Base-by-base conservation (phyloP, 2,329 filamentous ascomycete species). In the Ceratocystis albifundus region DNA sequence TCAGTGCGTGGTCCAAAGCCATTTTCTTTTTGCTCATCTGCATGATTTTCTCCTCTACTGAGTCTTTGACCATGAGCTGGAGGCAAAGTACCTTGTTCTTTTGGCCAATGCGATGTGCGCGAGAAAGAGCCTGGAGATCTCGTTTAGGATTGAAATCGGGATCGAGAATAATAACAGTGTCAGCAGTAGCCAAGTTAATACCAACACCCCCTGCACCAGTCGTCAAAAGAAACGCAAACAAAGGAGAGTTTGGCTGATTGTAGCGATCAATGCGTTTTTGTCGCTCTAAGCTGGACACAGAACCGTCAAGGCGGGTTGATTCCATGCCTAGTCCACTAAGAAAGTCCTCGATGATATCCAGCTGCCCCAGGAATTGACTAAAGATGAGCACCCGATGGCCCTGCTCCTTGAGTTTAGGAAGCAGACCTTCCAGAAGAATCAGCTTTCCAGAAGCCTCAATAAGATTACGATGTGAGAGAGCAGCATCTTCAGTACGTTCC, bases 131-230 rank as follows among this genome's bases (percentile, higher is more conserved):
- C 74, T 99, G 94, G 50, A 99, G 88, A 72, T 99, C 95, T 75
- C 99, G 94, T 73, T 99, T 94, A 0, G 94, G 94, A 69, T 99
- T 99, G 79, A 96, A 97, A 73, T 99, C 94, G 0, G 90, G 90
- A 71, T 99, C 92, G 70, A 97, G 85, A 70, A 99, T 96, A 70
- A 99, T 96, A 69, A 99, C 95, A 0, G 94, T 99, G 73, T 99
- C 94, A 2, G 94, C 94, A 6, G 92, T 96, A 0, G 94, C 94
- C 66, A 99, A 81, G 73, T 99, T 99, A 78, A 99, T 99, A 17
- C 94, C 95, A 0, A 99, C 93, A 72, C 95, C 94, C 65, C 94
- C 94, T 20, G 95, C 92, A 69, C 94, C 87, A 2, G 95, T 99
- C 0, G 93, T 97, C 0, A 99, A 80, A 20, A 99, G 77, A 75